Evolutionary conservation across 2,329 filamentous ascomycete genomes (phyloP), one percentile per base, ranked within the genome.

Genomic region (Claviceps sp.): DNA sequence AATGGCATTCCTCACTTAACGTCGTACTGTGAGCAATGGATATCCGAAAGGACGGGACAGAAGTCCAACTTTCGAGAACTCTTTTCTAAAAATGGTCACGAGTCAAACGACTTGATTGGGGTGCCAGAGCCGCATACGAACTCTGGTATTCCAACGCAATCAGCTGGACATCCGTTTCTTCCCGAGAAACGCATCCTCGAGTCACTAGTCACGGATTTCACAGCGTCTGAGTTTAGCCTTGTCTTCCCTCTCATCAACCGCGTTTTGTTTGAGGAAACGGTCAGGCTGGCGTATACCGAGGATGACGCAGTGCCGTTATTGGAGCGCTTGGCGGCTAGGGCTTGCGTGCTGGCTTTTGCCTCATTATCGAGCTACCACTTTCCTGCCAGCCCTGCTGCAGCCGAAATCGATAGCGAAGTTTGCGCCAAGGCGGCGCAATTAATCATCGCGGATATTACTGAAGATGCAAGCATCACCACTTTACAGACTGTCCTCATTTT

Each of bases 1-100:
- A 73, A 70, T 14, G 73, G 75, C 6, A 68, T 77, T 1, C 75
- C 75, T 0, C 69, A 75, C 42, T 67, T 78, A 42, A 72, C 75
- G 0, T 60, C 64, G 0, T 66, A 72, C 14, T 74, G 75, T 5
- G 68, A 68, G 50, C 59, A 71, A 56, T 77, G 73, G 72, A 71
- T 78, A 37, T 63, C 68, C 34, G 63, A 71, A 13, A 65, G 68
- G 30, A 72, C 73, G 1, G 75, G 74, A 5, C 55, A 53, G 30
- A 57, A 50, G 56, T 58, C 51, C 9, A 52, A 56, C 8, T 64
- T 63, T 45, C 53, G 59, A 44, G 52, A 52, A 4, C 53, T 55
- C 1, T 50, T 37, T 6, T 45, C 18, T 20, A 22, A 16, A 4
- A 22, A 41, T 18, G 3, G n/a, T 11, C 16, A 18, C 16, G 24